Percentiles rank a stretch among this genome's conserved stretches.
Conservation (phyloP, 2,329 filamentous ascomycete species). For the Plectosphaerella plurivora region DNA sequence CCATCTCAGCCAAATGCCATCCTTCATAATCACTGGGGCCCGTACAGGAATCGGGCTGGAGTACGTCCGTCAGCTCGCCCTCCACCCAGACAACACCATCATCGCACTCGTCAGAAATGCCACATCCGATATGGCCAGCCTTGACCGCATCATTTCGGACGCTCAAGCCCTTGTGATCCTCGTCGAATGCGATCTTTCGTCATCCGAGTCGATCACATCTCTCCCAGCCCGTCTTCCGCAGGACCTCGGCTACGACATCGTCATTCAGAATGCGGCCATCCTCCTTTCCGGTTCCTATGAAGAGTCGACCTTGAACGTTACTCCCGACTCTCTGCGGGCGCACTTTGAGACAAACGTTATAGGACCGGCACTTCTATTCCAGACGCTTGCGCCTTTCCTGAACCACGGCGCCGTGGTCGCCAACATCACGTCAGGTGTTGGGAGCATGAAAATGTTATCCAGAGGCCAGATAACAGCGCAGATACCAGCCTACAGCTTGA, state of each 20-base stretch:
- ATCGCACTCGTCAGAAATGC: constrained; percentile 31
- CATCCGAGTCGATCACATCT: constrained; percentile 2
- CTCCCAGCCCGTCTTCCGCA: not conserved
- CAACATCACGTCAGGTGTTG: constrained; percentile 38
- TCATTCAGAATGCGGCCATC: constrained; percentile 33
- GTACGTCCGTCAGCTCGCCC: constrained; percentile 23
- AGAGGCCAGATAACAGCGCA: constrained; percentile 16
- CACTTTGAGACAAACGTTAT: constrained; percentile 41
- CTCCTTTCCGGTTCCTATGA: constrained; percentile 13
- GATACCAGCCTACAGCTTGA: constrained; percentile 27
- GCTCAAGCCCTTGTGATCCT: constrained; percentile 3
- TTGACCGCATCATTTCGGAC: not conserved
- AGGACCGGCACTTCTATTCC: constrained; percentile 38
- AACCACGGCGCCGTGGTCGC: constrained; percentile 22
- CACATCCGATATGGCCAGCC: constrained; percentile 2
- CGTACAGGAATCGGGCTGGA: constrained; percentile 24
- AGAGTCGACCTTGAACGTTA: constrained; percentile 32
- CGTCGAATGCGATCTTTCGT: constrained; percentile 9
- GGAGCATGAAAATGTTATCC: constrained; percentile 19
- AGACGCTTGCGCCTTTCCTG: constrained; percentile 27
- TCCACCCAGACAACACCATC: constrained; percentile 25
- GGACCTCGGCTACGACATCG: constrained; percentile 15
- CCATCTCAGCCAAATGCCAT: constrained; percentile 16
- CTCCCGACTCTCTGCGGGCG: constrained; percentile 25
- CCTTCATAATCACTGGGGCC: constrained; percentile 27